These are phyloP conservation scores for Henckelia pumila DNA, from an alignment of 257 asterid species.

Conservation along the genomic window DNA sequence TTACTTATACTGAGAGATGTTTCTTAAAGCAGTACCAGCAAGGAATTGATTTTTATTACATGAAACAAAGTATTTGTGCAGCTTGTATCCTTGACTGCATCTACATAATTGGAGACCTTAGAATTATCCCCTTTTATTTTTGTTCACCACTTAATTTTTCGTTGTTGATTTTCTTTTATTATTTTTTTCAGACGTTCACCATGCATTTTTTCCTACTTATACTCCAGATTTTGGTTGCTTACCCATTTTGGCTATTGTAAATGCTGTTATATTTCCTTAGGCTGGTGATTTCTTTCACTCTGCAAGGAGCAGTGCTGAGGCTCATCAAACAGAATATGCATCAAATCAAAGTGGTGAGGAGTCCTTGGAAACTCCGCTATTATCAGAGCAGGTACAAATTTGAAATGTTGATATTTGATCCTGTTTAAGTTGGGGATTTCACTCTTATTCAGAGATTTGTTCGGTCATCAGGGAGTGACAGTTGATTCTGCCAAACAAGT, in stretches of 20 bases:
- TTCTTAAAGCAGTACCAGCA: slow-evolving; percentile 18
- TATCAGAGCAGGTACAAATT: slow-evolving; percentile 63
- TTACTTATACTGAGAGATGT: slow-evolving; percentile 11
- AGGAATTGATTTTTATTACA: neutral
- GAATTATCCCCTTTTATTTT: neutral
- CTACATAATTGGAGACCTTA: slow-evolving; percentile 16
- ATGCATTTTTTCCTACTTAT: neutral
- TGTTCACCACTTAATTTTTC: neutral
- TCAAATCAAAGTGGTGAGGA: slow-evolving; percentile 78
- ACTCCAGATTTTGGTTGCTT: slow-evolving; percentile 15
- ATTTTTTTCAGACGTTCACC: neutral
- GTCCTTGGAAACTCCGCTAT: slow-evolving; percentile 82
- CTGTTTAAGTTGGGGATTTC: slow-evolving; percentile 14
- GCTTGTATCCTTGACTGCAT: neutral
- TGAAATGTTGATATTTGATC: slow-evolving; percentile 19
- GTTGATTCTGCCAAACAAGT: slow-evolving; percentile 90
- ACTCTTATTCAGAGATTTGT: slow-evolving; percentile 19
- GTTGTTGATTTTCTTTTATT: neutral
- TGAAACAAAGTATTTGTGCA: slow-evolving; percentile 5
- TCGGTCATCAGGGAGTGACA: slow-evolving; percentile 47
- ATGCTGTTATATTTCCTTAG: slow-evolving; percentile 34
- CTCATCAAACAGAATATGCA: slow-evolving; percentile 62
- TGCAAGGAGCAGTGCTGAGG: slow-evolving; percentile 80
- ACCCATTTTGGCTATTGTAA: slow-evolving; percentile 16
- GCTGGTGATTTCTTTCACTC: slow-evolving; percentile 86